A percentile compares a stretch with the other conserved stretches of the same genome.
These are phyloP conservation scores for Candolleomyces eurysporus DNA, from an alignment of 768 basidiomycete genomes.

Conservation along the genomic window DNA sequence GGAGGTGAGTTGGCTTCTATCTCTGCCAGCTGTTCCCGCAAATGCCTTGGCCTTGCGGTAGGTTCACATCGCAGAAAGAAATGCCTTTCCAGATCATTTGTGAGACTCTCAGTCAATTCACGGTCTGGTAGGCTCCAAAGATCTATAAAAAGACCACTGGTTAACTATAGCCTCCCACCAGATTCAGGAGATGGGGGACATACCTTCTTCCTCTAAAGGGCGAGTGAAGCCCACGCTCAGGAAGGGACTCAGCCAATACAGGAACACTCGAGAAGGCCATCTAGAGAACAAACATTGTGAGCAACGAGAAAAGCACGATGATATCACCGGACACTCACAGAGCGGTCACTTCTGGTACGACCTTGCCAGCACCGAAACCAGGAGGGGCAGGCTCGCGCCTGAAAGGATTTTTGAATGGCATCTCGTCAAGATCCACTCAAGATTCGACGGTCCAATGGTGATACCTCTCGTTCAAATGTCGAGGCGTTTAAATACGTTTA, in stretches of 20 bases:
- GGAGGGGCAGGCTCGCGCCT: conserved; percentile 47
- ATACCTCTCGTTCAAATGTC: too few species aligned
- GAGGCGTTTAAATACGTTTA: too few species aligned
- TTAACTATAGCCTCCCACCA: not conserved
- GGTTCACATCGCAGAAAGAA: conserved; percentile 46
- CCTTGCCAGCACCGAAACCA: conserved; percentile 43
- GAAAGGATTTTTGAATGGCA: conserved; percentile 32
- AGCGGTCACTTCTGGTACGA: conserved; percentile 39
- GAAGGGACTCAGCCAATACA: conserved; percentile 48
- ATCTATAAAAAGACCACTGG: conserved; percentile 27
- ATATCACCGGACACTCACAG: conserved; percentile 26
- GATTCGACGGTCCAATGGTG: too few species aligned
- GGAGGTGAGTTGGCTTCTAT: not conserved
- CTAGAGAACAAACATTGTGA: conserved; percentile 15
- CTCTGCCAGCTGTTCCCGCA: not conserved
- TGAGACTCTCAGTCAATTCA: conserved; percentile 31
- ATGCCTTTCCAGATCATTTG: conserved; percentile 35
- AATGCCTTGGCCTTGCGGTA: conserved; percentile 30
- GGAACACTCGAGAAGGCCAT: conserved; percentile 36
- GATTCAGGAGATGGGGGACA: not conserved
- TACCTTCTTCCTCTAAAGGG: conserved; percentile 50
- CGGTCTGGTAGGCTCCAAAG: conserved; percentile 41
- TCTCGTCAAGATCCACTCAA: too few species aligned
- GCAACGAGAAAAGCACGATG: not conserved
- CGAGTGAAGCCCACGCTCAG: conserved; percentile 48